Evolutionary conservation across 2,329 filamentous ascomycete genomes (phyloP).

Genomic region (Xylaria sp.): DNA sequence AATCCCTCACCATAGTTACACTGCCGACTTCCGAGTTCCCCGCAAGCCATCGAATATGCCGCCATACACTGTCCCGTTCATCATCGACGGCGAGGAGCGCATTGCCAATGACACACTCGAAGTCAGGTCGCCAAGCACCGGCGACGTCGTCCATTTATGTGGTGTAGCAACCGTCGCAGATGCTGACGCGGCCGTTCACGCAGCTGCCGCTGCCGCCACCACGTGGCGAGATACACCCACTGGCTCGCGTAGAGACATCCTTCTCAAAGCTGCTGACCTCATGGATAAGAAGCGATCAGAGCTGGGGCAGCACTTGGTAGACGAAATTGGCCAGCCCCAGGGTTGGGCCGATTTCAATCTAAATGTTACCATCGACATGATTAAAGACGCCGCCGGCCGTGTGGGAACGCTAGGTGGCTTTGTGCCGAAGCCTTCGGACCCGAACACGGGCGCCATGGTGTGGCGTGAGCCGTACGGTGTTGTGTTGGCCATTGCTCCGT

Average conservation of each 20-base stretch:
- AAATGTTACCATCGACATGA: conserved; percentile 50
- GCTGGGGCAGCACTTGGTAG: conserved; percentile 67
- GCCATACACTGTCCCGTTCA: conserved; percentile 53
- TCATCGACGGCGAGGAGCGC: conserved; percentile 60
- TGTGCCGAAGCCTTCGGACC: conserved; percentile 52
- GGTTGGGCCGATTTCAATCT: conserved; percentile 59
- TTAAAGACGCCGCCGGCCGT: conserved; percentile 58
- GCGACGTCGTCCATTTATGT: conserved; percentile 63
- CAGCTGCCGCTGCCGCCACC: conserved; percentile 31
- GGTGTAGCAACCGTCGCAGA: conserved; percentile 63
- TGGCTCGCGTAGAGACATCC: conserved; percentile 71
- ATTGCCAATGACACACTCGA: conserved; percentile 62
- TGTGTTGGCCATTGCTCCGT: conserved; percentile 81
- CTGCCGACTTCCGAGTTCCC: neutral
- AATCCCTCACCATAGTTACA: neutral
- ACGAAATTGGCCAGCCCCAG: conserved; percentile 57
- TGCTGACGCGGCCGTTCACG: conserved; percentile 38
- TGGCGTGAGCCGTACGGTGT: conserved; percentile 83
- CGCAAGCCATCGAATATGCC: conserved; percentile 37
- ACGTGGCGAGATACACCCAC: conserved; percentile 56
- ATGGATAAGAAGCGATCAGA: conserved; percentile 66
- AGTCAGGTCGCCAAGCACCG: conserved; percentile 67
- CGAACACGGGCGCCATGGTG: conserved; percentile 70
- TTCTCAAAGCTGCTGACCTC: conserved; percentile 75
- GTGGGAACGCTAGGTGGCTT: conserved; percentile 52